phyloP scores from a whole-genome alignment of 2,329 filamentous ascomycete genomes.

The Dichotomopilus funicola region DNA sequence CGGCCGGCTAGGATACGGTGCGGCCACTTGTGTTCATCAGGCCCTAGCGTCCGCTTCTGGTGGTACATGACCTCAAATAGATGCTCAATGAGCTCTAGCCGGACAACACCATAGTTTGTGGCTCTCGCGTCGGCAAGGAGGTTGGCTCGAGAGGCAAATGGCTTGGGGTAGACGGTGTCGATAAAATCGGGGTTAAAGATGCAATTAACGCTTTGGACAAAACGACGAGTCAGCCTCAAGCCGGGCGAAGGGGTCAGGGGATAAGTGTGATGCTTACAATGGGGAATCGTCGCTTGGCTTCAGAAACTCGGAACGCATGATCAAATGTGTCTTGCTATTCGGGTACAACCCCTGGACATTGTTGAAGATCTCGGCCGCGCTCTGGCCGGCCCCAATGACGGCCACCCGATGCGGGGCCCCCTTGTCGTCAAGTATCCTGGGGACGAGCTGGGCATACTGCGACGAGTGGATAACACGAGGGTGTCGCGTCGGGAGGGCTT shows the following conservation, averaged over 20 bases:
- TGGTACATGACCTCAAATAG: conserved; percentile 85
- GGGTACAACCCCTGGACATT: conserved; percentile 79
- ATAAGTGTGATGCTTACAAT: conserved; percentile 51
- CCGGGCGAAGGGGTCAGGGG: conserved; percentile 32
- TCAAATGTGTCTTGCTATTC: conserved; percentile 66
- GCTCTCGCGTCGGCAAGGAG: conserved; percentile 64
- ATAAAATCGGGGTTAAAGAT: conserved; percentile 89
- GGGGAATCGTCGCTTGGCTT: conserved; percentile 92
- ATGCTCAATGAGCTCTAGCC: conserved; percentile 81
- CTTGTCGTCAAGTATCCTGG: conserved; percentile 50
- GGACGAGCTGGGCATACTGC: conserved; percentile 64
- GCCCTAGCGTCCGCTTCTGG: conserved; percentile 64
- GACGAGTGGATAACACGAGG: conserved; percentile 82
- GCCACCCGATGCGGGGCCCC: conserved; percentile 64
- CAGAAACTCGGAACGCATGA: conserved; percentile 78
- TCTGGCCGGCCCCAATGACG: conserved; percentile 84
- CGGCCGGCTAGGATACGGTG: conserved; percentile 70
- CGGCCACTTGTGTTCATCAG: conserved; percentile 68
- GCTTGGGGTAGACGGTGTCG: conserved; percentile 65
- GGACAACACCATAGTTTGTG: conserved; percentile 93
- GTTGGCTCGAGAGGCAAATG: conserved; percentile 53
- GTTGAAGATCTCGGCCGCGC: conserved; percentile 90
- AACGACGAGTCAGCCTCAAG: not conserved
- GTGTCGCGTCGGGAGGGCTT: conserved; percentile 60
- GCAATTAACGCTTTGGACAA: conserved; percentile 67